Evolutionary conservation across 2,329 filamentous ascomycete genomes (phyloP).

Genomic region (Drechslerella stenobrocha): DNA sequence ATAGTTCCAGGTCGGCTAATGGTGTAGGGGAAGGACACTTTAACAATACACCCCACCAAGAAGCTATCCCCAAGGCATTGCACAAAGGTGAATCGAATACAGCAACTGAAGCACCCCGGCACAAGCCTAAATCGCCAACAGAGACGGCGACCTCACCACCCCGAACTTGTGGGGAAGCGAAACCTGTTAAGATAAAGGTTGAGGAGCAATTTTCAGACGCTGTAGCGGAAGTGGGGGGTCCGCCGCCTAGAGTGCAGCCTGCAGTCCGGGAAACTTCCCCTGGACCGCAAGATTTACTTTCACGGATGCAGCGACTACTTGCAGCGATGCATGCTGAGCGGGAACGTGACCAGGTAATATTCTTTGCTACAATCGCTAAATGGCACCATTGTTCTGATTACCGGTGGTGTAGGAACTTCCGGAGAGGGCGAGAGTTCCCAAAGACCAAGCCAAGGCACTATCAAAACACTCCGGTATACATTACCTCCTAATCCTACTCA

Average conservation of each 20-base stretch:
- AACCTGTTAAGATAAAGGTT: neutral
- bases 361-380: neutral
- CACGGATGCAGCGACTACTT: slow-evolving; percentile 7
- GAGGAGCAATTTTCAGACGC: neutral
- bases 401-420: slow-evolving; percentile 14
- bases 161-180: neutral
- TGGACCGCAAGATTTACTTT: slow-evolving; percentile 8
- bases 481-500: neutral
- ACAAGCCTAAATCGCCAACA: no score
- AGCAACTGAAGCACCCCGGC: no score
- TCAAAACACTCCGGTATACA: slow-evolving; percentile 10
- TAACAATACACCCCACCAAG: no score
- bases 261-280: neutral
- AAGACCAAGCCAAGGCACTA: slow-evolving; percentile 26
- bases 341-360: slow-evolving; percentile 18
- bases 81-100: no score
- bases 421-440: slow-evolving; percentile 19
- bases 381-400: slow-evolving; percentile 1
- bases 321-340: slow-evolving; percentile 12
- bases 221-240: neutral
- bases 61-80: no score
- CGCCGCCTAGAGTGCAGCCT: neutral
- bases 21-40: no score
- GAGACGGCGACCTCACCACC: no score
- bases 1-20: no score